These are phyloP conservation scores for Rhodotorula sp. DNA, from an alignment of 1,284 basidiomycete genomes.

Conservation along the genomic window DNA sequence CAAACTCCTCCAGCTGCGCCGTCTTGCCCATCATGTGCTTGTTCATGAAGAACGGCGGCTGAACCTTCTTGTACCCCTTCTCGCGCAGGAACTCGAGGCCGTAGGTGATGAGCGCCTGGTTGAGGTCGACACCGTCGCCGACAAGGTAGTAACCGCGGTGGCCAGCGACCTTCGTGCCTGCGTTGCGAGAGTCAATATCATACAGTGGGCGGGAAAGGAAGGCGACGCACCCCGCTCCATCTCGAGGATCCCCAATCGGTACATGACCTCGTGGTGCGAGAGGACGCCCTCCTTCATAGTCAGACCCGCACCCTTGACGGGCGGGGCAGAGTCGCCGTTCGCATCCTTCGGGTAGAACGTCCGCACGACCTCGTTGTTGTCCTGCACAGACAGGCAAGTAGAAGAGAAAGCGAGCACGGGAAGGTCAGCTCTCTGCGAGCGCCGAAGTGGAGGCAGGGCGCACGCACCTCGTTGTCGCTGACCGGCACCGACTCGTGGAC, in stretches of 20 bases:
- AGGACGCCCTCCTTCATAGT: slow-evolving; percentile 72
- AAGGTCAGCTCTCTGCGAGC: background rate
- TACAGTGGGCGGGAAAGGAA: no score
- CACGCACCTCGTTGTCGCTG: slow-evolving; percentile 78
- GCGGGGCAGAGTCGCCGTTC: slow-evolving; percentile 56
- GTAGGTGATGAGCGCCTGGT: slow-evolving; percentile 94
- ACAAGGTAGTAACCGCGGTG: slow-evolving; percentile 96
- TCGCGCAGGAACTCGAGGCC: slow-evolving; percentile 89
- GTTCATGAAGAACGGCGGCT: slow-evolving; percentile 98
- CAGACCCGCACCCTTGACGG: slow-evolving; percentile 54
- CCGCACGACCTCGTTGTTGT: slow-evolving; percentile 76
- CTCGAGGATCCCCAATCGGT: slow-evolving; percentile 91
- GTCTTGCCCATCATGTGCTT: slow-evolving; percentile 97
- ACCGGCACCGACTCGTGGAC: slow-evolving; percentile 85
- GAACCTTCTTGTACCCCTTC: slow-evolving; percentile 86
- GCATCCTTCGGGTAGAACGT: slow-evolving; percentile 84
- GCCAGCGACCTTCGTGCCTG: slow-evolving; percentile 86
- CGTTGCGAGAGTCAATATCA: background rate
- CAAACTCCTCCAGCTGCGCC: slow-evolving; percentile 95
- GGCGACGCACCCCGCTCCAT: slow-evolving; percentile 75
- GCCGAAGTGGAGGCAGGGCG: background rate
- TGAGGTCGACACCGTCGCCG: slow-evolving; percentile 93
- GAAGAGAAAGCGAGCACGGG: background rate
- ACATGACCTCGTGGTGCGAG: slow-evolving; percentile 94
- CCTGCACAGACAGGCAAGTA: slow-evolving; percentile 58